Conservation (phyloP, 129 eudicot genomes). For the Centrapalus pauciflorus region DNA sequence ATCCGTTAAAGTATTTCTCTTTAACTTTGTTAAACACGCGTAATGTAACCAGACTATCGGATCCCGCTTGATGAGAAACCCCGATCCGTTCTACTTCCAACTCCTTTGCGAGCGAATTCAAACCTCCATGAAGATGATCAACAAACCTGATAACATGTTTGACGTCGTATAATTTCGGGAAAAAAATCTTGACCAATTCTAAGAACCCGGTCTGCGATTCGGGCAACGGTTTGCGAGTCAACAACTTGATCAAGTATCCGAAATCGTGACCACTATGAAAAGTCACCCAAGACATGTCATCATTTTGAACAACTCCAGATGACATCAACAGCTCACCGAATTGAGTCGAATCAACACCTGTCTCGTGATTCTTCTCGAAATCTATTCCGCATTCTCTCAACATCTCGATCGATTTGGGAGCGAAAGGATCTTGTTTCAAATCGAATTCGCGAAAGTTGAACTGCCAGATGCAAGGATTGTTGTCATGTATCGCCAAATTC, state of each 20-base stretch:
- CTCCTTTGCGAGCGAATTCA: conserved; percentile 37
- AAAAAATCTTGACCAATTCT: conserved; percentile 35
- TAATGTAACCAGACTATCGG: conserved; percentile 50
- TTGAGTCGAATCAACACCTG: conserved; percentile 34
- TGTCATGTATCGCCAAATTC: conserved; percentile 38
- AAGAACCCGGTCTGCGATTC: conserved; percentile 43
- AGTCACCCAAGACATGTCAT: conserved; percentile 46
- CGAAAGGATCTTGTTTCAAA: conserved; percentile 28
- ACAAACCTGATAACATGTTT: conserved; percentile 48
- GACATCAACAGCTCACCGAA: conserved; percentile 60
- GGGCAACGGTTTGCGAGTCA: conserved; percentile 40
- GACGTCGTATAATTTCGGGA: conserved; percentile 44
- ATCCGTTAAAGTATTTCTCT: conserved; percentile 33
- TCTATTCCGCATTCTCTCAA: conserved; percentile 45
- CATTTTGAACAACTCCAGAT: conserved; percentile 49
- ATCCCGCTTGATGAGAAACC: conserved; percentile 52
- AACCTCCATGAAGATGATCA: conserved; percentile 47
- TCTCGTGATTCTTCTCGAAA: conserved; percentile 24
- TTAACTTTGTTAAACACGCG: conserved; percentile 41
- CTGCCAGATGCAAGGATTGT: conserved; percentile 46
- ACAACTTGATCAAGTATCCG: conserved; percentile 48
- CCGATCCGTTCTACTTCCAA: conserved; percentile 44
- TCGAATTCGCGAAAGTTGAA: conserved; percentile 46
- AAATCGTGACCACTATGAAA: conserved; percentile 60
- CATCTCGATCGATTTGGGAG: conserved; percentile 43